These are phyloP conservation scores for Chionographis japonica DNA, from an alignment of 106 monocot genomes.

Conservation along the genomic window DNA sequence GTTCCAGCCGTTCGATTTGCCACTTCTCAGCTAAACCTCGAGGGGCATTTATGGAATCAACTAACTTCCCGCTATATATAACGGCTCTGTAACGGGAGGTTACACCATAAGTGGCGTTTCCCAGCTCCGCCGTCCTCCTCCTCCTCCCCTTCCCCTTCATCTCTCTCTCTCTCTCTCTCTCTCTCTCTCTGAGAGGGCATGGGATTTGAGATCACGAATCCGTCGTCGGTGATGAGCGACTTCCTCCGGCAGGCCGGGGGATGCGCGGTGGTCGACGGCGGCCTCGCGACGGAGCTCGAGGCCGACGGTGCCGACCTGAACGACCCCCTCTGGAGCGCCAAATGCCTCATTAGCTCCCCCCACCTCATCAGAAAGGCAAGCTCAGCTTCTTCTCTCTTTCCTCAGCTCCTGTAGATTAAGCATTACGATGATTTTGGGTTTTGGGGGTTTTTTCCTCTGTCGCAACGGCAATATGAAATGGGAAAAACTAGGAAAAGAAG, in stretches of 20 bases:
- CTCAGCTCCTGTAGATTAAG: no score
- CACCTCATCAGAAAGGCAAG: constrained; percentile 78
- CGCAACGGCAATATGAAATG: no score
- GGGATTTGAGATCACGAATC: background rate
- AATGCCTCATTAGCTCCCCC: constrained; percentile 55
- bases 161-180: constrained; percentile 1
- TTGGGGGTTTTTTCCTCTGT: no score
- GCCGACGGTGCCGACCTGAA: constrained; percentile 85
- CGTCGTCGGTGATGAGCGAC: constrained; percentile 24
- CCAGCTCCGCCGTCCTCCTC: background rate
- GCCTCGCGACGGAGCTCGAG: constrained; percentile 90
- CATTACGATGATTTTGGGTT: no score
- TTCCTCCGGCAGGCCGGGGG: constrained; percentile 53
- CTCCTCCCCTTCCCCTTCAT: background rate
- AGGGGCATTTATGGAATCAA: no score
- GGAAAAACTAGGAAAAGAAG: no score
- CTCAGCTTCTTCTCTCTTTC: no score
- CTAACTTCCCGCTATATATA: no score
- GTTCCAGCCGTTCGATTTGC: no score
- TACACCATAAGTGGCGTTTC: no score
- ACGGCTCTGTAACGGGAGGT: no score
- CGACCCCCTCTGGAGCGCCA: constrained; percentile 90
- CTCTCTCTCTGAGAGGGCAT: background rate
- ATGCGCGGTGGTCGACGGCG: constrained; percentile 76
- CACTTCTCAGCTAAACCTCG: no score